These are phyloP conservation scores for Fusarium odoratissimum DNA, from an alignment of 2,329 filamentous ascomycete genomes.

Conservation along the genomic window DNA sequence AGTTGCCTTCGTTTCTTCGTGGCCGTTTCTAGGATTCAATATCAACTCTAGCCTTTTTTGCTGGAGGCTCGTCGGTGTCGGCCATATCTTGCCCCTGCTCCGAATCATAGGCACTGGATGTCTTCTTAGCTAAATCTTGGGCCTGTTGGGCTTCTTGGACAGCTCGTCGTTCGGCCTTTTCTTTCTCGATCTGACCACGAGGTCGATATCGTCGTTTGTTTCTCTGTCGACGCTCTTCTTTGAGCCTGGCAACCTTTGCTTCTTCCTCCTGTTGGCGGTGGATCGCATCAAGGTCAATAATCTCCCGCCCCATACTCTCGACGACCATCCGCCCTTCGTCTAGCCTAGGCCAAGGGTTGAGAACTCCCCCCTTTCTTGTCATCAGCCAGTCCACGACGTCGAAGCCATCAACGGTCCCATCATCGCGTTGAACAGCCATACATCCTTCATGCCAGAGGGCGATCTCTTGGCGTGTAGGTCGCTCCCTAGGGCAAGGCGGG, in stretches of 20 bases:
- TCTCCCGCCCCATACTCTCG: constrained; percentile 33
- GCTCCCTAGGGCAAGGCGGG: constrained; percentile 24
- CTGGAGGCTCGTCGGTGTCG: background rate
- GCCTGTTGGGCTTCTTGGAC: constrained; percentile 12
- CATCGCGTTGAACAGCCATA: constrained; percentile 13
- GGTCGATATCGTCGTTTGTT: constrained; percentile 42
- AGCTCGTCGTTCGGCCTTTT: constrained; percentile 27
- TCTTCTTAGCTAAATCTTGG: background rate
- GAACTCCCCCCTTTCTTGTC: constrained; percentile 36
- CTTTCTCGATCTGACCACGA: constrained; percentile 33
- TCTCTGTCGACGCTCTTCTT: constrained; percentile 36
- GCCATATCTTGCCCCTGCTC: background rate
- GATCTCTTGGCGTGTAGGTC: constrained; percentile 1
- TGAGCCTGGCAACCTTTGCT: constrained; percentile 20
- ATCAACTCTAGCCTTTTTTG: background rate
- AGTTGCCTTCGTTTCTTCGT: background rate
- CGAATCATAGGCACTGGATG: background rate
- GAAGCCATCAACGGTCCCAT: constrained; percentile 27
- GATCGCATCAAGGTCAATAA: constrained; percentile 30
- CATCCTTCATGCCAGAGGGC: constrained; percentile 39
- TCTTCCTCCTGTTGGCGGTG: constrained; percentile 25
- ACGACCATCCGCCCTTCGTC: constrained; percentile 29
- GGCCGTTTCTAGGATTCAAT: background rate
- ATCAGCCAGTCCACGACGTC: constrained; percentile 40
- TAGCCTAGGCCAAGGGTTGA: constrained; percentile 33